Evolutionary conservation across 495 filamentous ascomycete species (phyloP), one percentile per base, ranked within the genome.

Genomic region (Chaetomidium leptoderma): DNA sequence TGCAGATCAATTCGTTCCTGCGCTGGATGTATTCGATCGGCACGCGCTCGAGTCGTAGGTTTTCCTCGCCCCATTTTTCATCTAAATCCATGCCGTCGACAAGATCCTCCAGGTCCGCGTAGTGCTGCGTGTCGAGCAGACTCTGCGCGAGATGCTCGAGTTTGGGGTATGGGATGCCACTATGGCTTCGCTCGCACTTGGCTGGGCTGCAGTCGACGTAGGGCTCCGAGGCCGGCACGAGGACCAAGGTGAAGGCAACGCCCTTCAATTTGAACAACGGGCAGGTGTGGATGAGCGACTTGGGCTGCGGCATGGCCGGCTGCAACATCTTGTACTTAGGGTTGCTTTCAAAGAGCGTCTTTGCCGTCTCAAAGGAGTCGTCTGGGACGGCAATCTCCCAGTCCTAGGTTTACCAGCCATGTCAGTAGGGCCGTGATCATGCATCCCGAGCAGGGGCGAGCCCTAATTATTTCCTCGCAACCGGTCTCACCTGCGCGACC

Each of bases 1-100:
- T 14, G 39, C 37, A n/a, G 21, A 54, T 59, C 43, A 33, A 1
- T 6, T 43, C 43, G 32, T 54, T 49, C 3, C 35, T 59, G 23
- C 33, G 13, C 16, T 16, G 30, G 35, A 54, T 54, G 26, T 48
- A 14, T n/a, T 53, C 35, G 10, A 37, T 46, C 40, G 42, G 49
- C 9, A 67, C 70, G n/a, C 67, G 63, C n/a, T 51, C 37, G 11
- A 60, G 36, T 4, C 53, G n/a, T 6, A 61, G 49, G 26, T 36
- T 27, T 5, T 3, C 6, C 21, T 57, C 43, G 40, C 42, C 55
- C 54, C 59, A 49, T 10, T 19, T 33, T 32, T 58, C 48, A n/a
- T 53, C 24, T 21, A 58, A 17, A 23, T 61, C 24, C 42, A 61
- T 61, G 21, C 53, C 59, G 40, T 57, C 53, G 4, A 57, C 23